Evolutionary conservation across 2,329 filamentous ascomycete species (phyloP), one percentile per base, ranked within the genome.

Genomic region (Aspergillus sp.): DNA sequence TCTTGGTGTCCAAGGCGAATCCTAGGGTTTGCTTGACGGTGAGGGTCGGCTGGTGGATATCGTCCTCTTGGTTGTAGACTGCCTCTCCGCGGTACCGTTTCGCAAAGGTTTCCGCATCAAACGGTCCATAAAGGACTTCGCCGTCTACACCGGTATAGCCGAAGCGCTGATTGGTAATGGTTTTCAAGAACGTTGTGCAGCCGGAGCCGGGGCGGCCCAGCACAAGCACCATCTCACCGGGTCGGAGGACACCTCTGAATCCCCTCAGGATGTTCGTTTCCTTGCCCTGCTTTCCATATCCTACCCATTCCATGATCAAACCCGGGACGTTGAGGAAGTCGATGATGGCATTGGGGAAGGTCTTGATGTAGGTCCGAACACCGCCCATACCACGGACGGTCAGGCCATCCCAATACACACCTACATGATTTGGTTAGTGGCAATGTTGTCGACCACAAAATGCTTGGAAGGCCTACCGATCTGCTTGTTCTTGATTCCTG

Each of bases 221-320:
- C 0, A 95, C 90, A 2, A 95, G 77, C 0, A 93, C 82, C 90
- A 96, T 95, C 76, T 96, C 91, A 1, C 91, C 92, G 0, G 90
- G 88, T 57, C 86, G 85, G 51, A 84, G 83, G 1, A 88, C 79
- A 30, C 87, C 73, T 4, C 57, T 55, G 32, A 68, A 94, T 58
- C 82, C 77, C 55, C 89, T 80, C 20, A 95, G 73, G 43, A 95
- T 85, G 5, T 89, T 86, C 38, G 86, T 82, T 66, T 95, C 87
- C 30, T 76, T 77, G 2, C 85, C 85, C 67, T 88, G 89, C 51
- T 82, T 82, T 0, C 84, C 83, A 14, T 84, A 64, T 0, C 88
- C 87, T 1, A 92, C 72, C 9, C 90, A 62, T 16, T 75, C 76
- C 72, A 82, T 82, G 47, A 85, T 68, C 0, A 87, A 89, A 3